Conservation (phyloP, 495 filamentous ascomycete species). For the Durotheca rogersii region DNA sequence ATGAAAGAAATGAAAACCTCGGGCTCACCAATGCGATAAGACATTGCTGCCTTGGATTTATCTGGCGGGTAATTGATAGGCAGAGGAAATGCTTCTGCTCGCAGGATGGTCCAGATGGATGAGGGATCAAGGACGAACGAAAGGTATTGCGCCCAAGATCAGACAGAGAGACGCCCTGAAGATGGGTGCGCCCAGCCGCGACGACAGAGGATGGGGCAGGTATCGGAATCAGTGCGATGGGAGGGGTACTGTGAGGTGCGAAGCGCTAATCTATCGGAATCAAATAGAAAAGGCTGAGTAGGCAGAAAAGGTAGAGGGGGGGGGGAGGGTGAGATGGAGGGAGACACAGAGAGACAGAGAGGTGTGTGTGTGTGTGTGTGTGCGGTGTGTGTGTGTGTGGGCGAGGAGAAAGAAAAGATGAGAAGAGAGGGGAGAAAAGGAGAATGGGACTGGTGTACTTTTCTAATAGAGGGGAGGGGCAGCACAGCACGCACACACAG, state of each 20-base stretch:
- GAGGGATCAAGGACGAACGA: background rate
- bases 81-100: background rate
- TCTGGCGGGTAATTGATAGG: background rate
- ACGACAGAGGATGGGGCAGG: background rate
- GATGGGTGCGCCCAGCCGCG: background rate
- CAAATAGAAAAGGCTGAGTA: background rate
- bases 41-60: conserved; percentile 22
- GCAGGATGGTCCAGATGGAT: background rate
- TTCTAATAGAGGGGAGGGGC: too few species aligned
- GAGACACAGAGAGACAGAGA: background rate
- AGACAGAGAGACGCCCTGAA: background rate
- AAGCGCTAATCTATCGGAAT: too few species aligned
- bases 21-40: conserved; percentile 42
- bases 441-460: background rate
- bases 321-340: background rate
- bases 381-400: background rate
- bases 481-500: too few species aligned
- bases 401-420: background rate
- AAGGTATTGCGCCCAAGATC: background rate
- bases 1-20: conserved; percentile 3
- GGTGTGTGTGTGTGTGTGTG: background rate
- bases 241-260: too few species aligned
- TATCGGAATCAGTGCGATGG: too few species aligned
- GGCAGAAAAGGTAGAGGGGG: background rate
- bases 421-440: background rate